These are phyloP conservation scores for Ottelia alismoides DNA, from an alignment of 106 monocot genomes.

Conservation along the genomic window DNA sequence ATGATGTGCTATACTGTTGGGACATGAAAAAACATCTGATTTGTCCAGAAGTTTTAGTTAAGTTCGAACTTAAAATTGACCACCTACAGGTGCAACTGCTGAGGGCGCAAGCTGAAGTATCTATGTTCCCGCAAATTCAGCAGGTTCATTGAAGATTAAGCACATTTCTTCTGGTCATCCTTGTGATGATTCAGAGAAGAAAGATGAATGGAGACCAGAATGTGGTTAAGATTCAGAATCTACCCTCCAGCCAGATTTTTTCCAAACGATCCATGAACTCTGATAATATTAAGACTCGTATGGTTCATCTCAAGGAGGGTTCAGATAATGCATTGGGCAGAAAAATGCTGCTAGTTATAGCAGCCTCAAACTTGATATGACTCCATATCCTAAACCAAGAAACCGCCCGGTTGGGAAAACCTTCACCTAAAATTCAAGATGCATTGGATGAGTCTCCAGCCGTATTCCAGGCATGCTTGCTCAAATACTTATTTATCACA, in stretches of 20 bases:
- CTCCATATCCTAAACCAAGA: conserved; percentile 22
- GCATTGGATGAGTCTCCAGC: conserved; percentile 15
- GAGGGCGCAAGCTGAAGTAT: conserved; percentile 5
- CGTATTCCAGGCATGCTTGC: conserved; percentile 11
- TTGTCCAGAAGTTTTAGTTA: no score
- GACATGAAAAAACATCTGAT: no score
- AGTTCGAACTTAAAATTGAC: no score
- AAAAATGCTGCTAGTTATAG: conserved; percentile 34
- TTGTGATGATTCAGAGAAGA: conserved; percentile 5
- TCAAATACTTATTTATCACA: background rate
- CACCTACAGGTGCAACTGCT: no score
- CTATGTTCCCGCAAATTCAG: conserved; percentile 2
- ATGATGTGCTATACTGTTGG: background rate
- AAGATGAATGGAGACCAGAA: background rate
- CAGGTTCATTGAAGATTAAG: background rate
- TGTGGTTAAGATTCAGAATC: background rate
- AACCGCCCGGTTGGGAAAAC: conserved; percentile 13
- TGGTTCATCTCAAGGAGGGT: conserved; percentile 28
- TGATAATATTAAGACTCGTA: conserved; percentile 10
- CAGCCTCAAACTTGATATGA: conserved; percentile 25
- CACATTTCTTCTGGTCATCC: background rate
- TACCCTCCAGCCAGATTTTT: conserved; percentile 2
- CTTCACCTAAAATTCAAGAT: conserved; percentile 5
- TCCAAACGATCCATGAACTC: background rate
- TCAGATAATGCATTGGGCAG: conserved; percentile 11